Conservation (phyloP, 2,329 filamentous ascomycete species). For the Colletotrichum zoysiae region DNA sequence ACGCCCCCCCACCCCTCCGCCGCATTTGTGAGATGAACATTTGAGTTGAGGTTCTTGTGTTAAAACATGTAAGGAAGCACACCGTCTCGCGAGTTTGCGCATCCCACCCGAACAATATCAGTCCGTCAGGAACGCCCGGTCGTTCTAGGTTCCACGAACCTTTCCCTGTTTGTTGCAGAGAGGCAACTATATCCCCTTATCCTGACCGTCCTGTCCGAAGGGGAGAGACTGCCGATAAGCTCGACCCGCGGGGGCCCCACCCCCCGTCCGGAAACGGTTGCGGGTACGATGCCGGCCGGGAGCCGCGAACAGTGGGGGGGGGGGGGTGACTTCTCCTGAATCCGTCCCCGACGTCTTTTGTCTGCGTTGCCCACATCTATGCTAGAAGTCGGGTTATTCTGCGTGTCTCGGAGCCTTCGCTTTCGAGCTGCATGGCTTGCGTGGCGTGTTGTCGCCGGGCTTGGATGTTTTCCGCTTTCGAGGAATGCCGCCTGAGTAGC, state of each 20-base stretch:
- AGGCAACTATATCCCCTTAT: background rate
- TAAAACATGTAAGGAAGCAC: too few species aligned
- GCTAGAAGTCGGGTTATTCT: background rate
- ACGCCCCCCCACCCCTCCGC: background rate
- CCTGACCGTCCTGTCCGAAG: background rate
- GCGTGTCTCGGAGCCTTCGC: background rate
- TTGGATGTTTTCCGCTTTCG: background rate
- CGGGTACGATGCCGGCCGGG: too few species aligned
- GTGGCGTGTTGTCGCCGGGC: background rate
- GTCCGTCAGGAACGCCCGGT: background rate
- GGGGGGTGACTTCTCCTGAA: too few species aligned
- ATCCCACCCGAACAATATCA: background rate
- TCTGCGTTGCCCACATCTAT: too few species aligned
- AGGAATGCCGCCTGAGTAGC: background rate
- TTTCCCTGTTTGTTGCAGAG: background rate
- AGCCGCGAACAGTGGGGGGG: too few species aligned
- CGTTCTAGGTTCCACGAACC: background rate
- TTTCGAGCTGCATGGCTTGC: background rate
- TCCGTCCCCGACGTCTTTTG: background rate
- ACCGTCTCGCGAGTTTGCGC: too few species aligned
- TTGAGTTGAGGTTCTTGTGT: background rate
- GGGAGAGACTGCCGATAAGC: background rate
- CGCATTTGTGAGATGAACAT: background rate
- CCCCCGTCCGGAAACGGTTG: too few species aligned
- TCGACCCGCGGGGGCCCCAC: too few species aligned